Percentiles rank a stretch among this genome's conserved stretches.
Conservation (phyloP, 2,329 filamentous ascomycete genomes). For the Hymenoscyphus fructigenus region DNA sequence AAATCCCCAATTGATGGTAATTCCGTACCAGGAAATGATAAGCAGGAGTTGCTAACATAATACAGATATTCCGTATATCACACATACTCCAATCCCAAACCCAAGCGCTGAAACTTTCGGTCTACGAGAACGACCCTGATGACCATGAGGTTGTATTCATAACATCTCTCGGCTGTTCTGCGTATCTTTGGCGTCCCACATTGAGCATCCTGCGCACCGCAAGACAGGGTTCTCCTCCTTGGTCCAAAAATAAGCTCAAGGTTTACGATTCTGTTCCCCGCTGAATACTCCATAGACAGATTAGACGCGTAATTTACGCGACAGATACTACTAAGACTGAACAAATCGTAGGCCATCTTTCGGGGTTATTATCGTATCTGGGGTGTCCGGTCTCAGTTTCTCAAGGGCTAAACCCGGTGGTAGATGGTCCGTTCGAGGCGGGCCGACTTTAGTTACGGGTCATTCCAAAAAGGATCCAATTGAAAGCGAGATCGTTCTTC, state of each 20-base stretch:
- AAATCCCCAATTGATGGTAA: neutral
- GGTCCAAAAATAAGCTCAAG: slow-evolving; percentile 4
- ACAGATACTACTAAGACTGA: neutral
- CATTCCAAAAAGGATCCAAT: neutral
- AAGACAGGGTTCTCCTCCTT: slow-evolving; percentile 20
- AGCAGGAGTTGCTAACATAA: slow-evolving; percentile 1
- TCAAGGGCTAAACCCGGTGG: neutral
- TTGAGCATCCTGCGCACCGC: neutral
- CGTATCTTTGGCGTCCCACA: slow-evolving; percentile 18
- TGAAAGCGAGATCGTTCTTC: neutral
- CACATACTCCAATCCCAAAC: neutral
- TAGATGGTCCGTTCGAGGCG: neutral
- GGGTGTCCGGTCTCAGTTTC: neutral
- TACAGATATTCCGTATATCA: neutral
- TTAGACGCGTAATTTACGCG: neutral
- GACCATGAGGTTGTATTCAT: slow-evolving; percentile 13
- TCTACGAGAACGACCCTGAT: neutral
- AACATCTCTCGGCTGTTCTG: slow-evolving; percentile 15
- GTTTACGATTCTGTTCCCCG: slow-evolving; percentile 1
- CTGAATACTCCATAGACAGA: slow-evolving; percentile 1
- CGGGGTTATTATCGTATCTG: neutral
- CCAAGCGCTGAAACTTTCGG: neutral
- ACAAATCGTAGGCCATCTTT: neutral
- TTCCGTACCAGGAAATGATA: neutral
- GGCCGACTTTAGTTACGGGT: neutral